Evolutionary conservation across 441 rosid species (phyloP).

Genomic region (Gossypium lobatum): DNA sequence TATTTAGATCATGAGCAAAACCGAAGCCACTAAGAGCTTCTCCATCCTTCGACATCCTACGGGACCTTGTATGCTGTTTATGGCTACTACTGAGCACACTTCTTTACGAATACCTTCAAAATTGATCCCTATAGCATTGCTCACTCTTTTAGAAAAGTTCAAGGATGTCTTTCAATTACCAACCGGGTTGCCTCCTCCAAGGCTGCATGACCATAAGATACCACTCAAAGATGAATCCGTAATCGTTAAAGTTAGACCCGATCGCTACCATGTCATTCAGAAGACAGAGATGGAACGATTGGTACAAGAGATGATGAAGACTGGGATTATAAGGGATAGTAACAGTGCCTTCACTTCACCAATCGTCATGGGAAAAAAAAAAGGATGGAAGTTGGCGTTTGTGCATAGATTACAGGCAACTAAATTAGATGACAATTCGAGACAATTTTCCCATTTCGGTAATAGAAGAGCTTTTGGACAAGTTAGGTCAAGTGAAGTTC

Average conservation of each 20-base stretch:
- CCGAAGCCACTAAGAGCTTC: background rate
- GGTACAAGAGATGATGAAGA: background rate
- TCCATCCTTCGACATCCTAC: background rate
- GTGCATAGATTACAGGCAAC: background rate
- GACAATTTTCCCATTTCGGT: background rate
- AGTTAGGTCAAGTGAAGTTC: background rate
- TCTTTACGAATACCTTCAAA: background rate
- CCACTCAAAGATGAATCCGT: background rate
- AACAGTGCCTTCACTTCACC: background rate
- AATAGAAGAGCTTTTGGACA: background rate
- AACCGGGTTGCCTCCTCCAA: background rate
- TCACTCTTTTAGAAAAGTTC: background rate
- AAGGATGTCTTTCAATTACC: background rate
- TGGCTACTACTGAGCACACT: background rate
- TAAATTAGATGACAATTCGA: background rate
- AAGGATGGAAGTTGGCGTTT: background rate
- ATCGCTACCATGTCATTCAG: background rate
- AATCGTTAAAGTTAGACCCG: background rate
- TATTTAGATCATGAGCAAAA: background rate
- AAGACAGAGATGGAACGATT: background rate
- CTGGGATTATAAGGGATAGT: background rate
- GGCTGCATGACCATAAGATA: background rate
- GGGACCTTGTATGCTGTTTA: background rate
- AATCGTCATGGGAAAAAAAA: background rate
- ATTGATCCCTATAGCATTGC: background rate